A percentile compares a stretch with the other conserved stretches of the same genome.
phyloP scores from a whole-genome alignment of 2,329 filamentous ascomycete genomes.

The Byssochlamys sp. region DNA sequence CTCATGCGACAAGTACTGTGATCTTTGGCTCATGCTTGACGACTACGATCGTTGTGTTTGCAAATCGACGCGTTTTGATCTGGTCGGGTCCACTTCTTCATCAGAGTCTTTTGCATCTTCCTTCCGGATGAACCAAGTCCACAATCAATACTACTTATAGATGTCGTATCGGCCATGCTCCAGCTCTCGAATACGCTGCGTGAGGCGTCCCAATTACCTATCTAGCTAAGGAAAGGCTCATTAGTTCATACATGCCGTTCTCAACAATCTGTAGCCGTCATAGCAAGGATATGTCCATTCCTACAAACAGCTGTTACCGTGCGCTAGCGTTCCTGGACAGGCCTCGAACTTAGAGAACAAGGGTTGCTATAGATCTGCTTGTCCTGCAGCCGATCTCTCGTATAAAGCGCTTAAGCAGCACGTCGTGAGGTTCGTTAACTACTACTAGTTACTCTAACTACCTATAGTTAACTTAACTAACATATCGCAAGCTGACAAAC shows the following conservation, averaged over 20 bases:
- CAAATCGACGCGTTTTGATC: not conserved
- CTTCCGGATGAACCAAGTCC: not conserved
- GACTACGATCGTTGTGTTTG: not conserved
- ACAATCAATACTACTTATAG: not conserved
- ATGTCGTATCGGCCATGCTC: too few species aligned
- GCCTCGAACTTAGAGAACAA: not conserved
- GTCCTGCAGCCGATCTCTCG: not conserved
- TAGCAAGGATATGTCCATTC: not conserved
- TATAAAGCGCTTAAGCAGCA: not conserved
- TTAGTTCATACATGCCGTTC: not conserved
- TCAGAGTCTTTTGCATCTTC: not conserved
- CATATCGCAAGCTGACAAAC: not conserved
- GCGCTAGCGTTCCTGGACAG: not conserved
- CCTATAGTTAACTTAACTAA: too few species aligned
- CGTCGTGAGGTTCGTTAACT: not conserved
- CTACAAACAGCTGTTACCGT: not conserved
- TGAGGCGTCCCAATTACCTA: too few species aligned
- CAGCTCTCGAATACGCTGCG: too few species aligned
- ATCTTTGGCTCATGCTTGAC: not conserved
- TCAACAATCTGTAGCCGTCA: not conserved
- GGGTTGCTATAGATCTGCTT: not conserved
- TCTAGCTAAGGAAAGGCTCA: too few species aligned
- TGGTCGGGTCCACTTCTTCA: not conserved
- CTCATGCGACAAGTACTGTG: not conserved
- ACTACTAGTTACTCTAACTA: too few species aligned